Conservation (phyloP, 495 filamentous ascomycete genomes). For the Talaromyces nanjingensis region DNA sequence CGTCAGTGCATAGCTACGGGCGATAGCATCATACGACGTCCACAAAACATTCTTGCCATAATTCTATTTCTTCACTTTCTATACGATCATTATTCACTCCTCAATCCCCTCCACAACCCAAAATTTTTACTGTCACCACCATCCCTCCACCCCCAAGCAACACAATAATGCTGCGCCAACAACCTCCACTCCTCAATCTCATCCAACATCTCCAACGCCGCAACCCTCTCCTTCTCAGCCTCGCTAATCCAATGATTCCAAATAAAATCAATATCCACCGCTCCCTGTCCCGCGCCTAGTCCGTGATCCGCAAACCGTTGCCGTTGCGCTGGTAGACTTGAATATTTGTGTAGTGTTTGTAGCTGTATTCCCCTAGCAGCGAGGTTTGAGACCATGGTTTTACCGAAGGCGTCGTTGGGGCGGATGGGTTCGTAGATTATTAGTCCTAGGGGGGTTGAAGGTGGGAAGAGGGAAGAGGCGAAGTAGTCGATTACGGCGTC, state of each 20-base stretch:
- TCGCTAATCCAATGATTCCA: constrained; percentile 67
- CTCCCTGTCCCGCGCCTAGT: constrained; percentile 48
- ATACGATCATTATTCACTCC: background rate
- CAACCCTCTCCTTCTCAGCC: constrained; percentile 75
- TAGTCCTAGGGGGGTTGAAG: constrained; percentile 44
- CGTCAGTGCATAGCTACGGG: background rate
- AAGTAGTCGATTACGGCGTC: constrained; percentile 61
- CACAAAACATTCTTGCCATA: background rate
- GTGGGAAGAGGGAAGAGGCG: constrained; percentile 44
- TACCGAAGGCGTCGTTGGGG: constrained; percentile 77
- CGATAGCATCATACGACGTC: background rate
- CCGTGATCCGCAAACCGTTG: constrained; percentile 55
- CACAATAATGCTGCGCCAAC: constrained; percentile 81
- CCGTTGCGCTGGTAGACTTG: constrained; percentile 56
- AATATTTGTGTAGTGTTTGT: constrained; percentile 71
- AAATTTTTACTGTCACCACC: constrained; percentile 25
- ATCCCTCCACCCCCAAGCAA: constrained; percentile 76
- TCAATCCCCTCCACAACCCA: constrained; percentile 30
- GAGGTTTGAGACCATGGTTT: constrained; percentile 86
- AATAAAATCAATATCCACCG: constrained; percentile 62
- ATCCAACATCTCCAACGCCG: constrained; percentile 78
- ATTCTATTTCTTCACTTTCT: background rate
- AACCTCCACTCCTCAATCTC: constrained; percentile 94
- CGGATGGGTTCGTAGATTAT: constrained; percentile 86
- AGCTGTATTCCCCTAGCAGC: constrained; percentile 76